Conservation (phyloP, 2,329 filamentous ascomycete species). For the Fonsecaea pedrosoi region DNA sequence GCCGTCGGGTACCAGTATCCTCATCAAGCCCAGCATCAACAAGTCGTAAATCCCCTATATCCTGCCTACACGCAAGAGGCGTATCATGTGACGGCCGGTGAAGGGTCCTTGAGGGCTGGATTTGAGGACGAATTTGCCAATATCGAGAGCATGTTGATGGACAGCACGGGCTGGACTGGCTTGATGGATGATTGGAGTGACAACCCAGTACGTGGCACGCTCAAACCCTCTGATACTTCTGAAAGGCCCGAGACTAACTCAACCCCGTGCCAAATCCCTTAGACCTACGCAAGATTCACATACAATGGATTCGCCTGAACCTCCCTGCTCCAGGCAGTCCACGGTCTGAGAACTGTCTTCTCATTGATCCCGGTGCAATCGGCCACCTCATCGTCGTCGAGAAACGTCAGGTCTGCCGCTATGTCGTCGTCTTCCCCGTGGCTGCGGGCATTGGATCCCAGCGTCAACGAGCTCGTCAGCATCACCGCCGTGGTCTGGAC, state of each 20-base stretch:
- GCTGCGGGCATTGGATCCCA: background rate
- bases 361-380: background rate
- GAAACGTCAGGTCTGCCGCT: background rate
- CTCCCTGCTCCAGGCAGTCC: background rate
- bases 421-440: background rate
- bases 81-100: constrained; percentile 6
- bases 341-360: constrained; percentile 1
- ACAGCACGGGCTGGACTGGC: constrained; percentile 15
- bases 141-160: constrained; percentile 18
- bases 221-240: background rate
- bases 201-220: constrained; percentile 7
- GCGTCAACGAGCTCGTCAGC: constrained; percentile 8
- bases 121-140: constrained; percentile 17
- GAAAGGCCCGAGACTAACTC: background rate
- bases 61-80: background rate
- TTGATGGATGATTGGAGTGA: constrained; percentile 18
- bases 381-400: background rate
- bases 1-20: background rate
- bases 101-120: constrained; percentile 2
- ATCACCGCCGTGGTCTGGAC: constrained; percentile 50
- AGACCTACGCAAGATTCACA: constrained; percentile 18
- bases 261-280: background rate
- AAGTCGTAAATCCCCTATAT: background rate
- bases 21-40: constrained; percentile 5
- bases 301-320: constrained; percentile 16